Base-by-base conservation (phyloP, 2,329 filamentous ascomycete species). In the Ceratocystis albifundus region DNA sequence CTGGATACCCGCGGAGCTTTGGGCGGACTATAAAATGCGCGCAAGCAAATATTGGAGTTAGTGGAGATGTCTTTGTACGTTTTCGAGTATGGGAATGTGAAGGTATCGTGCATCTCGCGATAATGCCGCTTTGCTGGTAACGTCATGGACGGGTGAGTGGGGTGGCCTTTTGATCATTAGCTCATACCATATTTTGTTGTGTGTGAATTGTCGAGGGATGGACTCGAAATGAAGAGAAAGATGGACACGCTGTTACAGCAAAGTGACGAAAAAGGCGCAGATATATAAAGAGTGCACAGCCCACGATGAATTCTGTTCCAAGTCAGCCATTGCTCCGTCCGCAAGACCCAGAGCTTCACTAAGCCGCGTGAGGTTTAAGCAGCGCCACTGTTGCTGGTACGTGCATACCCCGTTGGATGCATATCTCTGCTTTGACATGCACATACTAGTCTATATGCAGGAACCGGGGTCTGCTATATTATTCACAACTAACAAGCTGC, bases 1-100 rank as follows among this genome's bases (percentile, higher is more conserved):
- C 80, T 97, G 93, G 76, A 99, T 99, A 78, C 94, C 94, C 74
- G 90, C 88, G 71, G 94, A 97, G 82, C 97, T 97, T 80, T 97
- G 94, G 75, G 93, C 94, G 76, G 94, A 94, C 93, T 97, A 74
- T 28, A 28, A 8, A 15, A n/a, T 8, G 15, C 6, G 28, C 5
- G 15, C 28, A 36, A 59, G 28, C 48, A 12, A 36, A 17, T 15
- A 59, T 6, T 3, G n/a, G 28, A 59, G 55, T 59, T 59, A 59
- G 55, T 15, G 1, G 17, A 25, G 10, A 28, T 36, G 55, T 59
- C 10, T 59, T 12, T 53, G 48, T 25, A 12, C 12, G 46, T 48
- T n/a, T 48, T n/a, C 20, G 46, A 3, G 46, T 2, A 20, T 22
- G 3, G 36, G 15, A 41, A 41, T 41, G 36, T 41, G 48, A 53